Conservation (phyloP, 176 grass and related monocot genomes). For the Pontederia crassipes region DNA sequence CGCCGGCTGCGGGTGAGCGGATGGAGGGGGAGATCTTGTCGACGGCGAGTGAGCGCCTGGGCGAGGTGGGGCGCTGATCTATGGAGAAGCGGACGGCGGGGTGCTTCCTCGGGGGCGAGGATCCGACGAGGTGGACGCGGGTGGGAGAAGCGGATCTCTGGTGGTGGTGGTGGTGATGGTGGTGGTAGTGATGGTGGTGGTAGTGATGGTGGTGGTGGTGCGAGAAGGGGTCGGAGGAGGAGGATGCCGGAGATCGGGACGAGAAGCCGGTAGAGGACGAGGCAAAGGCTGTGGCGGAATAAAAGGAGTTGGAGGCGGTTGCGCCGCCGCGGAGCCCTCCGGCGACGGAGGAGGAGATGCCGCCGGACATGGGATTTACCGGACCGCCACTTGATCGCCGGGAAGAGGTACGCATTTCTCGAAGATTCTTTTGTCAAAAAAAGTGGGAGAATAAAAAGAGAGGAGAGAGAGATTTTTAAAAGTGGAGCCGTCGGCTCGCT, state of each 20-base stretch:
- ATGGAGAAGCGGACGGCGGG: neutral
- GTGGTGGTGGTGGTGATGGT: too few relatives aligned
- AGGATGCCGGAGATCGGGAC: neutral
- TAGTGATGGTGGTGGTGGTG: neutral
- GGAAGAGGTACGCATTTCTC: neutral
- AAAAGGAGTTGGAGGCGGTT: neutral
- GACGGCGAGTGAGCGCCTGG: neutral
- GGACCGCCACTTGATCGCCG: neutral
- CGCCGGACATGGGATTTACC: neutral
- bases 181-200: too few relatives aligned
- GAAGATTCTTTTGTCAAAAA: too few relatives aligned
- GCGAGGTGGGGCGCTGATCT: neutral
- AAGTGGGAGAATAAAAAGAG: too few relatives aligned
- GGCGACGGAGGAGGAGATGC: neutral
- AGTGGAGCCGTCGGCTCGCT: neutral
- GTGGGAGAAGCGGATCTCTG: too few relatives aligned
- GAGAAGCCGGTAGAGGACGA: conserved; percentile 5
- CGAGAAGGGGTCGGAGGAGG: neutral
- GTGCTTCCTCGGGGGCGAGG: too few relatives aligned
- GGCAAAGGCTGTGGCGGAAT: neutral
- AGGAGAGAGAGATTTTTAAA: neutral
- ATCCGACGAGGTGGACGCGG: too few relatives aligned
- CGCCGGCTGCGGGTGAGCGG: too few relatives aligned
- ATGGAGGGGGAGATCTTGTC: too few relatives aligned
- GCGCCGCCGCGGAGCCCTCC: neutral